Base-by-base conservation (phyloP, 495 filamentous ascomycete species). In the Hapsidospora chrysogenum region DNA sequence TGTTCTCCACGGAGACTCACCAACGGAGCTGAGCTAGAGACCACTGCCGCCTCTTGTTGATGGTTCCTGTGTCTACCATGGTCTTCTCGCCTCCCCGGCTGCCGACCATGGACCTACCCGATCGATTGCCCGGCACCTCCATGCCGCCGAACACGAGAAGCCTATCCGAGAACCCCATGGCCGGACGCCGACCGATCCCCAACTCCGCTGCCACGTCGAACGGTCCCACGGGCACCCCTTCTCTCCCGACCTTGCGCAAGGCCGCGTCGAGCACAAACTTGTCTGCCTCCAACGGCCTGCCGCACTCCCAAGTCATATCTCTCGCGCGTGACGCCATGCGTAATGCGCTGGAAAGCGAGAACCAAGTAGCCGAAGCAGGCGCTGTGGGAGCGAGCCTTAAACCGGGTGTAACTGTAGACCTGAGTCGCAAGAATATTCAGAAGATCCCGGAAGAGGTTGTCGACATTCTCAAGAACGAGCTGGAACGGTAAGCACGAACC, bases 401-500 rank as follows among this genome's bases (percentile, higher is more conserved):
- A 54, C 84, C 85, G 25, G 70, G 70, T 17, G 63, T 92, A 41
- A 94, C 86, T 10, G 77, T 97, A 46, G 83, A 94, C 52, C 59
- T 97, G 48, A 83, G 81, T 41, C 76, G 86, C 52, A 80, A 77
- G 40, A 72, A 75, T 42, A 86, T 97, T 27, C 65, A 69, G 31
- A 70, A 62, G 39, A 70, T 97, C 46, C 86, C 87, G 1, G 80
- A 86, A 29, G 80, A 87, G 41, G 82, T 94, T 35, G 75, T 95
- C 21, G 84, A 89, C 51, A 72, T 92, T 43, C 85, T 97, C 36
- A 92, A 85, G 57, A 73, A 87, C 53, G 82, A 93, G 51, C 70
- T 95, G 33, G 86, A 92, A 61, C 66, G 87, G 87, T 93, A 60
- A 42, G 67, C 14, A 15, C 41, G 8, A 2, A 35, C 4, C 18